phyloP scores from a whole-genome alignment of 208 protist species.

The Giardia duodenalis region DNA sequence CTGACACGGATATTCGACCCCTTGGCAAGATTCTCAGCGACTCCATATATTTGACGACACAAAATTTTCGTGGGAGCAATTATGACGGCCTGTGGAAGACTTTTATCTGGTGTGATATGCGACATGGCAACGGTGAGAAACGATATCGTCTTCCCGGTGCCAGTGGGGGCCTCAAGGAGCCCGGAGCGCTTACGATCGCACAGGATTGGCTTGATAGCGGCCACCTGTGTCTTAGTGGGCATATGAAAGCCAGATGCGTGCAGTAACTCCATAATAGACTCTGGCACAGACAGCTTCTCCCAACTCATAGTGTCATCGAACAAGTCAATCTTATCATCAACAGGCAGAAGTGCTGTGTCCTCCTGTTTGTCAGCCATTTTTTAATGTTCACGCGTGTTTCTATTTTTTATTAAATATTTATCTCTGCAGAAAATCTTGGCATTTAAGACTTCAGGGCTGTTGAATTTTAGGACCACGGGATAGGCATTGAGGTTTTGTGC shows the following conservation, averaged over 20 bases:
- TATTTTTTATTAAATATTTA: too few species aligned
- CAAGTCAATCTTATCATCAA: too few species aligned
- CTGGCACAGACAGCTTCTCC: not conserved
- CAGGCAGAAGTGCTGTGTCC: too few species aligned
- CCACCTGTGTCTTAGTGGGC: not conserved
- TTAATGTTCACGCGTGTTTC: too few species aligned
- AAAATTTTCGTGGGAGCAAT: constrained; percentile 22
- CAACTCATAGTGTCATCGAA: not conserved
- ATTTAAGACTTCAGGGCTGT: too few species aligned
- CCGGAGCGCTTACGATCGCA: not conserved
- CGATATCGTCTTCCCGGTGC: constrained; percentile 19
- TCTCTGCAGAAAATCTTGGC: too few species aligned
- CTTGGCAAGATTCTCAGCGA: not conserved
- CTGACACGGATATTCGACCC: not conserved
- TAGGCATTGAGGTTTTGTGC: too few species aligned
- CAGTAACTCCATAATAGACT: not conserved
- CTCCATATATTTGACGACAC: not conserved
- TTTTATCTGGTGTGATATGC: not conserved
- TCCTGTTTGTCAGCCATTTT: too few species aligned
- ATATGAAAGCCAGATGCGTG: not conserved
- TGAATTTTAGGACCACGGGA: too few species aligned
- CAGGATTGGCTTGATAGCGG: not conserved
- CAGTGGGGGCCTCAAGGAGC: constrained; percentile 19
- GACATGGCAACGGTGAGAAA: not conserved
- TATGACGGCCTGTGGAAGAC: not conserved